These are phyloP conservation scores for Cladophialophora exuberans DNA, from an alignment of 2,329 filamentous ascomycete species.

Conservation along the genomic window DNA sequence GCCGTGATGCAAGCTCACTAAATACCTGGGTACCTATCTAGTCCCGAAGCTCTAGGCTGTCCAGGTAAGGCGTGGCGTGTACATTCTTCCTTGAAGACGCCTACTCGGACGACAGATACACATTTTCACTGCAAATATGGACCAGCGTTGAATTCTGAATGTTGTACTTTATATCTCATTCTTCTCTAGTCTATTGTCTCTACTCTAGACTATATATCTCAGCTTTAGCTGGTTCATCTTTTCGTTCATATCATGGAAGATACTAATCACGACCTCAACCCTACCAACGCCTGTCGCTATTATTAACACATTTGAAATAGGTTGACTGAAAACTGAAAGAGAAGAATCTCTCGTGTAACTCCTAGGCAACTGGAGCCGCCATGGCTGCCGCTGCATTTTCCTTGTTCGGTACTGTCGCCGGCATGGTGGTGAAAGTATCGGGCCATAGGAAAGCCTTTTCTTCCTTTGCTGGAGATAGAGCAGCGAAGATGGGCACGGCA, in stretches of 20 bases:
- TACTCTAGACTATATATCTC: slow-evolving; percentile 9
- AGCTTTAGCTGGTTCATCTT: slow-evolving; percentile 11
- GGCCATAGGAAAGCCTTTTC: slow-evolving; percentile 68
- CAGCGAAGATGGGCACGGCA: slow-evolving; percentile 54
- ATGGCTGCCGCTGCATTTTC: slow-evolving; percentile 14
- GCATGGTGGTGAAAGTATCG: slow-evolving; percentile 57
- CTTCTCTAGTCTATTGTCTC: background rate
- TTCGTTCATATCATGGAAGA: background rate
- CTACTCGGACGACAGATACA: too few relatives aligned
- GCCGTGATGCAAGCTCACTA: too few relatives aligned
- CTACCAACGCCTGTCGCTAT: slow-evolving; percentile 17
- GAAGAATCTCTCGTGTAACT: background rate
- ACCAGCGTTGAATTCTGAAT: too few relatives aligned
- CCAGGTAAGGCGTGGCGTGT: too few relatives aligned
- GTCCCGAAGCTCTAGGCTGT: too few relatives aligned
- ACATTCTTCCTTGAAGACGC: too few relatives aligned
- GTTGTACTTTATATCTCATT: background rate
- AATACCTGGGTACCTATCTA: too few relatives aligned
- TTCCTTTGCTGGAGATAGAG: slow-evolving; percentile 57
- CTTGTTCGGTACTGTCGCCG: slow-evolving; percentile 37
- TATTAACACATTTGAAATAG: background rate
- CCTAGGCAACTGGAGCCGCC: slow-evolving; percentile 25
- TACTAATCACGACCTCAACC: background rate
- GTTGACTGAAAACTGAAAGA: background rate
- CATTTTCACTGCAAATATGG: too few relatives aligned